Base-by-base conservation (phyloP, 2,329 filamentous ascomycete genomes). In the Beauveria varroae region DNA sequence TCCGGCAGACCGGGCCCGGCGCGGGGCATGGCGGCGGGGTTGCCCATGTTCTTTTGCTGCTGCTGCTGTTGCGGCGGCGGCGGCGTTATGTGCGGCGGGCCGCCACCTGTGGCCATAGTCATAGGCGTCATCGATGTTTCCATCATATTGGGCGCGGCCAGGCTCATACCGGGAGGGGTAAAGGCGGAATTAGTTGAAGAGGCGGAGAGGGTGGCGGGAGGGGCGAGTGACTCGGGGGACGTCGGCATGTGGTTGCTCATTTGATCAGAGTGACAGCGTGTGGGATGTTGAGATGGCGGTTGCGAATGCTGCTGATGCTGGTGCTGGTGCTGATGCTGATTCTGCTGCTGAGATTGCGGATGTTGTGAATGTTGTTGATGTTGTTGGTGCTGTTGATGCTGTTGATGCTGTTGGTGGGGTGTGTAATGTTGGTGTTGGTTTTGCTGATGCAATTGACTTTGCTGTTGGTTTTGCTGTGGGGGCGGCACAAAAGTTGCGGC, bases 161-260 rank as follows among this genome's bases (percentile, higher is more conserved):
- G 72, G 2, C 74, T 65, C 64, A 74, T 64, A 12, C 67, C 69
- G 1, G 73, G 70, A 5, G 79, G 79, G 18, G 78, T 64, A 47
- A 57, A 43, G 0, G 69, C 68, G 46, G 68, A 67, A 37, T 69
- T 72, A 8, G 71, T 66, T 12, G 71, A 68, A 6, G 70, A 64
- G 34, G 70, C 67, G 8, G 72, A 64, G 63, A 74, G 65, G 43
- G 66, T 69, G 12, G 67, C 65, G 12, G 34, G 34, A 24, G 69
- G 37, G 46, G 69, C 62, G 62, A 79, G 64, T 3, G 78, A 77
- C 28, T 81, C 79, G 1, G 78, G 78, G 2, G 75, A 78, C 10
- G 77, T 79, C 3, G 77, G 76, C 14, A 78, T 65, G 26, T 75
- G 73, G 41, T 70, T 71, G 7, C 70, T 68, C 54, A 68, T 67